phyloP scores from a whole-genome alignment of 345 rosid species.

The Aethionema arabicum region DNA sequence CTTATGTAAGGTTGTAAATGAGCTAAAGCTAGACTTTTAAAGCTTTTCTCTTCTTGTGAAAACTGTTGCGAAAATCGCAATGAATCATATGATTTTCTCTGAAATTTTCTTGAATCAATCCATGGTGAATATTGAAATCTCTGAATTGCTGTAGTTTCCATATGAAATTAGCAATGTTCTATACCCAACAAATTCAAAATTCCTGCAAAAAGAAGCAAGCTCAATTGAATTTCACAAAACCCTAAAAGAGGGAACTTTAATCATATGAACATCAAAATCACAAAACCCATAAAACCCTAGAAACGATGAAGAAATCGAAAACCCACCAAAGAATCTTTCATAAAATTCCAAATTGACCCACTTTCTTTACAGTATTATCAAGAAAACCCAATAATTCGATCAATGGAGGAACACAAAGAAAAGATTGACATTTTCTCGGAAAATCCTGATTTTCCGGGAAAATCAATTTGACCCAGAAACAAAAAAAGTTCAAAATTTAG shows the following conservation, averaged over 20 bases:
- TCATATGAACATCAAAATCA: neutral
- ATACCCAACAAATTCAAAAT: constrained; percentile 2
- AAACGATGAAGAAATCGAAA: neutral
- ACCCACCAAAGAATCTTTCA: neutral
- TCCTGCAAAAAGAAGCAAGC: constrained; percentile 12
- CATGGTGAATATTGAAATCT: constrained; percentile 48
- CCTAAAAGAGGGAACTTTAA: constrained; percentile 13
- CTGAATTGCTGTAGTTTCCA: constrained; percentile 60
- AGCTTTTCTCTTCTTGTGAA: constrained; percentile 39
- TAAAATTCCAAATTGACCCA: neutral
- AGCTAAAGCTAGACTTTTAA: constrained; percentile 44
- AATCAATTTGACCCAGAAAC: no score
- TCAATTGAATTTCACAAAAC: neutral
- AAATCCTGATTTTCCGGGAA: no score
- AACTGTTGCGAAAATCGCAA: constrained; percentile 38
- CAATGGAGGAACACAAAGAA: neutral
- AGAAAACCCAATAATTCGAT: neutral
- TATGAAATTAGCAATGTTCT: constrained; percentile 28
- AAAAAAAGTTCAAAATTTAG: no score
- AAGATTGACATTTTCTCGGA: neutral
- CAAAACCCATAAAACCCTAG: constrained; percentile 5
- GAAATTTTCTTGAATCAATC: constrained; percentile 40
- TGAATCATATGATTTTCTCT: constrained; percentile 33
- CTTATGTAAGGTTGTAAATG: constrained; percentile 35
- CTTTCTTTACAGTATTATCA: constrained; percentile 7